Conservation (phyloP, 331 rosid genomes). For the Quercus lobata region DNA sequence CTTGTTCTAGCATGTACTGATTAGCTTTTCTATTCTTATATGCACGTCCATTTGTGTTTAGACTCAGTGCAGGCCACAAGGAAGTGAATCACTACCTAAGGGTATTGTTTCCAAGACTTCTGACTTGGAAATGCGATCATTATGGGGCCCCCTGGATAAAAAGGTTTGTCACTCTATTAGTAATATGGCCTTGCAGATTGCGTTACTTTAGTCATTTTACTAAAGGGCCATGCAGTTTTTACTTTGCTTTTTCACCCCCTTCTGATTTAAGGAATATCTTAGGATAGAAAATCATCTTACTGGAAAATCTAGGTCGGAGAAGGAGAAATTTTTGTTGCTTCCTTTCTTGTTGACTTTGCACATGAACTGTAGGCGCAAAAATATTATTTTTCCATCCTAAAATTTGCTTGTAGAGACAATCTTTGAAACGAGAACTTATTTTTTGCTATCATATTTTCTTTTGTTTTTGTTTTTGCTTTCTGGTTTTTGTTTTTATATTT, state of each 20-base stretch:
- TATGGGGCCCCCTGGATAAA: constrained; percentile 26
- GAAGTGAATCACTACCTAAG: constrained; percentile 29
- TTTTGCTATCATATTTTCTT: too few species aligned
- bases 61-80: constrained; percentile 17
- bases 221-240: background rate
- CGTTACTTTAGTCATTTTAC: background rate
- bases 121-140: constrained; percentile 35
- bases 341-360: too few species aligned
- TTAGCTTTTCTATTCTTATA: background rate
- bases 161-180: constrained; percentile 14
- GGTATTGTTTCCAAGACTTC: constrained; percentile 37
- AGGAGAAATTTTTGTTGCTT: too few species aligned
- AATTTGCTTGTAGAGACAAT: too few species aligned
- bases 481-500: too few species aligned
- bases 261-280: background rate
- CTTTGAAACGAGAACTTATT: too few species aligned
- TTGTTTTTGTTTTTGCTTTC: too few species aligned
- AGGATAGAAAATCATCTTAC: too few species aligned
- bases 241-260: background rate
- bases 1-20: background rate
- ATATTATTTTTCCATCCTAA: too few species aligned
- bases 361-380: too few species aligned
- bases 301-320: too few species aligned
- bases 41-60: background rate
- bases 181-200: background rate